These are phyloP conservation scores for Psilocybe sp. DNA, from an alignment of 768 basidiomycete genomes.

Conservation along the genomic window DNA sequence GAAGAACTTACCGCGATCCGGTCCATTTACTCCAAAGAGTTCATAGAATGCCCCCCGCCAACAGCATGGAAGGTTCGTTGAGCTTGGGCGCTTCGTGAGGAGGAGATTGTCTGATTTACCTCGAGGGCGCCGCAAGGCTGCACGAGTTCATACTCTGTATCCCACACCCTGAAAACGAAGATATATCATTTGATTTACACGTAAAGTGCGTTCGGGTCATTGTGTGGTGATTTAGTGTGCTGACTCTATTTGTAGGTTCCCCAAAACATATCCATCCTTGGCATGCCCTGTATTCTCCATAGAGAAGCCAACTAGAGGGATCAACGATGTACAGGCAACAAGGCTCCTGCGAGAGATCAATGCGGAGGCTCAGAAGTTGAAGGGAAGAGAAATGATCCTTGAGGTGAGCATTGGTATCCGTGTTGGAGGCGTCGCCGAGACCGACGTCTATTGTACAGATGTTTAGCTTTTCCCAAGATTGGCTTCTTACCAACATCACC, in stretches of 20 bases:
- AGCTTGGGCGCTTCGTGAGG: neutral
- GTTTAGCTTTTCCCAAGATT: conserved; percentile 66
- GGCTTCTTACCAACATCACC: conserved; percentile 56
- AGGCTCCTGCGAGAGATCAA: conserved; percentile 60
- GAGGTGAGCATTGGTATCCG: conserved; percentile 41
- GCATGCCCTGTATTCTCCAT: conserved; percentile 68
- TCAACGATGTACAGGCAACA: conserved; percentile 54
- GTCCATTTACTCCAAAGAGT: conserved; percentile 80
- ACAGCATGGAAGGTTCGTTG: conserved; percentile 77
- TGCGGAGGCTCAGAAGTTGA: conserved; percentile 58
- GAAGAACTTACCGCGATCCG: conserved; percentile 75
- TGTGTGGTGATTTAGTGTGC: neutral
- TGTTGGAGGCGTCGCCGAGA: neutral
- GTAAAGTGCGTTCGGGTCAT: conserved; percentile 51
- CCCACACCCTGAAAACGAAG: conserved; percentile 55
- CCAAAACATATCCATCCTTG: conserved; percentile 78
- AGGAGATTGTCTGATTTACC: conserved; percentile 7
- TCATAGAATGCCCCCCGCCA: conserved; percentile 68
- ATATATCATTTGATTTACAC: conserved; percentile 62
- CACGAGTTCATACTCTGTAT: conserved; percentile 79
- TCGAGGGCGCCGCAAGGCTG: conserved; percentile 62
- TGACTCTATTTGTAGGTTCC: conserved; percentile 47
- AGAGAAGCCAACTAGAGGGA: conserved; percentile 60
- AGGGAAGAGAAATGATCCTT: conserved; percentile 78
- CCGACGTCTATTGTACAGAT: conserved; percentile 38